A percentile compares a stretch with the other conserved stretches of the same genome.
phyloP scores from a whole-genome alignment of 768 basidiomycete genomes.

The Boletus pseudo-olivaceus region DNA sequence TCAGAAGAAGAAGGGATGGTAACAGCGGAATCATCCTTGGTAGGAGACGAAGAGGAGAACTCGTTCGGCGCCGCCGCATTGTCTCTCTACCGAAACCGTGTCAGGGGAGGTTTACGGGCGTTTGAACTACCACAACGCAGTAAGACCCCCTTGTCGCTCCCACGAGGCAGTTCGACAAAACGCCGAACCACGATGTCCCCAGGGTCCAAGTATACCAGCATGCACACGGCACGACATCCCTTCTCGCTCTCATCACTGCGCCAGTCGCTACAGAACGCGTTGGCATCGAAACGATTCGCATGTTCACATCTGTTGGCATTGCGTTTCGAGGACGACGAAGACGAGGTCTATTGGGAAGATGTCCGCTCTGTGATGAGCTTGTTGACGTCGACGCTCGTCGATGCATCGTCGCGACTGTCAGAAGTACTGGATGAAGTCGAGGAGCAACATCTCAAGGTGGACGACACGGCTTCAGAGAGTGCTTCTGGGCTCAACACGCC shows the following conservation, averaged over 20 bases:
- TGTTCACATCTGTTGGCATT: constrained; percentile 78
- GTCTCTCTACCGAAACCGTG: constrained; percentile 53
- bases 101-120: constrained; percentile 46
- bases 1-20: constrained; percentile 35
- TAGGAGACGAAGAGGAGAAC: constrained; percentile 25
- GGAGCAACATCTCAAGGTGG: constrained; percentile 42
- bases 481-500: constrained; percentile 13
- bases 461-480: constrained; percentile 41
- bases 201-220: constrained; percentile 60
- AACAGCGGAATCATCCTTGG: constrained; percentile 18
- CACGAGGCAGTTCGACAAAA: constrained; percentile 11
- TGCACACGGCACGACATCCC: constrained; percentile 60
- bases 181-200: constrained; percentile 35
- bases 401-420: constrained; percentile 57
- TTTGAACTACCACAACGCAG: constrained; percentile 37
- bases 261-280: constrained; percentile 58
- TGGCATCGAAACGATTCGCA: constrained; percentile 72
- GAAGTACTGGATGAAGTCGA: constrained; percentile 64
- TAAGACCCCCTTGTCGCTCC: constrained; percentile 10
- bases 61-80: constrained; percentile 64
- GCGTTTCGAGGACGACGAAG: constrained; percentile 69
- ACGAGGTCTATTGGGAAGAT: constrained; percentile 82
- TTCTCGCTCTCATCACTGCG: constrained; percentile 63
- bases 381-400: constrained; percentile 62
- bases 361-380: constrained; percentile 71